A percentile compares a stretch with the other conserved stretches of the same genome.
Conservation (phyloP, 1,284 basidiomycete genomes). For the Wallemia ichthyophaga region DNA sequence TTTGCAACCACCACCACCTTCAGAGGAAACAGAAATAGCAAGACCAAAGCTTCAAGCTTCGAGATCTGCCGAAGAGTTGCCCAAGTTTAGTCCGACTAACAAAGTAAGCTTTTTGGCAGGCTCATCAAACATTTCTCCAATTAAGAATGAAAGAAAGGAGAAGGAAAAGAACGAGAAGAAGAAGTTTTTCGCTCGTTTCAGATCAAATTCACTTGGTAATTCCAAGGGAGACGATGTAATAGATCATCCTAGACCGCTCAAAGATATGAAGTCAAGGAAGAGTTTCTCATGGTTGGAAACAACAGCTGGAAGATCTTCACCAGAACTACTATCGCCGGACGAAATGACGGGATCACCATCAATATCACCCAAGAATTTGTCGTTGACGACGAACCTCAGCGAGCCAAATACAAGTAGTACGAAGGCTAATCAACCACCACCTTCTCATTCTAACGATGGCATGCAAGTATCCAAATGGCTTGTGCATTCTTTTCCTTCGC, state of each 20-base stretch:
- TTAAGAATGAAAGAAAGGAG: not conserved
- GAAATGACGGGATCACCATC: not conserved
- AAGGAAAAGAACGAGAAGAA: not conserved
- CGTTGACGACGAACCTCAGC: not conserved
- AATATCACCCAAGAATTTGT: not conserved
- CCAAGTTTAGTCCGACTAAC: not conserved
- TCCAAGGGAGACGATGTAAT: not conserved
- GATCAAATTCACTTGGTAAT: not conserved
- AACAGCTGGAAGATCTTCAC: not conserved
- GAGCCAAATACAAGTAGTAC: not conserved
- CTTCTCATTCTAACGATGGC: not conserved
- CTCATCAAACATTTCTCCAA: not conserved
- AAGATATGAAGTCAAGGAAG: not conserved
- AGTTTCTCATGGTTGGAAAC: not conserved
- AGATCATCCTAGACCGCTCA: not conserved
- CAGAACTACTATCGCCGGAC: not conserved
- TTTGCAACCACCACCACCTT: not conserved
- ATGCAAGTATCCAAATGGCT: not conserved
- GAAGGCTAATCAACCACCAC: not conserved
- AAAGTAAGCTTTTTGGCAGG: not conserved
- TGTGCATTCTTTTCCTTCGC: not conserved
- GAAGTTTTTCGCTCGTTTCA: not conserved
- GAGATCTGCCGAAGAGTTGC: not conserved
- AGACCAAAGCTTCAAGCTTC: not conserved
- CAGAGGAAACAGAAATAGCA: not conserved